phyloP scores from a whole-genome alignment of 2,329 filamentous ascomycete genomes.

The Xylaria arbuscula region DNA sequence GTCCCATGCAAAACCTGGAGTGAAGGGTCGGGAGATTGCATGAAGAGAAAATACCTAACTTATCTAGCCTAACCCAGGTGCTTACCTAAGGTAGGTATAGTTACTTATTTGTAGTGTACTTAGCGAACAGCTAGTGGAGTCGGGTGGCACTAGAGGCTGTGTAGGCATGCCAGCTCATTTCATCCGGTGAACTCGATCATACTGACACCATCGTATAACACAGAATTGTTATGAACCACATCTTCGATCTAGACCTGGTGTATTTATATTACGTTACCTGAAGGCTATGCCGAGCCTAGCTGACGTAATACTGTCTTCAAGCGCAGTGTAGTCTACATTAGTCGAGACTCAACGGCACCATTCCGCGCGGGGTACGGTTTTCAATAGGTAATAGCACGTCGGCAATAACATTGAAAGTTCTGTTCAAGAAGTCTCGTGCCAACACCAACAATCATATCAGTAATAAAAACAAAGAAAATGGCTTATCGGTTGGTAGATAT shows the following conservation, averaged over 20 bases:
- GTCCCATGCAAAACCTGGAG: not conserved
- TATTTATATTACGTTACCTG: not conserved
- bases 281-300: not conserved
- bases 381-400: not conserved
- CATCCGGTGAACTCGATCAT: not conserved
- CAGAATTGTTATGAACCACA: slow-evolving; percentile 4
- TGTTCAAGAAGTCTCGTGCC: slow-evolving; percentile 15
- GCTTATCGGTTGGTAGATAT: not conserved
- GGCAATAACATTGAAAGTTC: not conserved
- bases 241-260: not conserved
- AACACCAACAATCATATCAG: slow-evolving; percentile 12
- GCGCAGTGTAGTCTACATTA: not conserved
- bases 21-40: not conserved
- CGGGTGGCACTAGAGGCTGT: not conserved
- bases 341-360: slow-evolving; percentile 8
- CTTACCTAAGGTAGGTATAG: not conserved
- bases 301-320: slow-evolving; percentile 23
- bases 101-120: no score
- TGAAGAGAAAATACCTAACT: not conserved
- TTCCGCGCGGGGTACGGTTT: slow-evolving; percentile 24
- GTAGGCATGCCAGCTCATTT: not conserved
- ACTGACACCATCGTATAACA: not conserved
- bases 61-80: not conserved
- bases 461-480: not conserved
- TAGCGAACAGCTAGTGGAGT: not conserved